Conservation (phyloP, 73 alveolate species). For the Paramecium biaurelia region DNA sequence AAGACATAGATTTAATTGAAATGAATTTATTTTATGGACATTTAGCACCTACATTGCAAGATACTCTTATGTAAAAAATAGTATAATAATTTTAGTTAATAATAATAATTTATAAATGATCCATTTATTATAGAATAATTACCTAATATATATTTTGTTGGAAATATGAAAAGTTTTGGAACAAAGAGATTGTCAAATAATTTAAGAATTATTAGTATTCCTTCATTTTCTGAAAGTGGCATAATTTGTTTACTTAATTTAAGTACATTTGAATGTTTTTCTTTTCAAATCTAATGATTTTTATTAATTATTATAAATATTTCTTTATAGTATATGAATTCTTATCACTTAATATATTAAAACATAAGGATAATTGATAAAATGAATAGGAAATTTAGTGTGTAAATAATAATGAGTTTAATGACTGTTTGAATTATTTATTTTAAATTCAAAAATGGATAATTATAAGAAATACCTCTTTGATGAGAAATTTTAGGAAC, state of each 20-base stretch:
- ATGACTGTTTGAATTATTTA: neutral
- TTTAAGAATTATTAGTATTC: neutral
- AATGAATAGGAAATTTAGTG: neutral
- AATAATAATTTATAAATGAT: neutral
- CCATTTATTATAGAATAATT: conserved; percentile 6
- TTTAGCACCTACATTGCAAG: conserved; percentile 4
- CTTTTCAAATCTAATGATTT: neutral
- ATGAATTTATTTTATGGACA: neutral
- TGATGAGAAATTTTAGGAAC: neutral
- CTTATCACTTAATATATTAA: neutral
- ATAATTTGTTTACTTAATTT: neutral
- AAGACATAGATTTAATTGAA: conserved; percentile 13
- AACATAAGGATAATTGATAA: neutral
- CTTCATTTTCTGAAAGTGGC: neutral
- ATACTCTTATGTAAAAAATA: neutral
- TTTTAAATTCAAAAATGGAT: conserved; percentile 32
- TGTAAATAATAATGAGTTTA: neutral
- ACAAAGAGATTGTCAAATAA: neutral
- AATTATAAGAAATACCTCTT: neutral
- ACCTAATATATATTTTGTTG: conserved; percentile 2
- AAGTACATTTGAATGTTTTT: neutral
- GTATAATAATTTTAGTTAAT: neutral
- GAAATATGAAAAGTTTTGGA: conserved; percentile 5
- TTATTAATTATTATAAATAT: neutral
- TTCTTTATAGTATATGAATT: neutral